Percentiles rank a stretch among this genome's conserved stretches.
Evolutionary conservation across 2,329 filamentous ascomycete species (phyloP).

Genomic region (Cadophora luteo-olivacea): DNA sequence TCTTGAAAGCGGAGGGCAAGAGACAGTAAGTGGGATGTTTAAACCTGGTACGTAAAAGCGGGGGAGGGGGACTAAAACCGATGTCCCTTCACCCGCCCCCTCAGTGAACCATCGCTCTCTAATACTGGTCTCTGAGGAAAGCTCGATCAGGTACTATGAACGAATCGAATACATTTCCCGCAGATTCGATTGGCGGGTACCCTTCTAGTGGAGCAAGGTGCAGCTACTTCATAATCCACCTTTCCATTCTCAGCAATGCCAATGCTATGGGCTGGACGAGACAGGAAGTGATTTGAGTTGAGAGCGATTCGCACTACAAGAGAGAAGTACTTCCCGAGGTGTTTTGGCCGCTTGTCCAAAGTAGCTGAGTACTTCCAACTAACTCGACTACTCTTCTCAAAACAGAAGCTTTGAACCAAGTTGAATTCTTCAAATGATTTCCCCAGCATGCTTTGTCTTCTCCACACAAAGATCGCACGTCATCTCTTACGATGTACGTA

Average conservation of each 20-base stretch:
- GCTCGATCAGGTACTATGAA: background rate
- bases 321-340: background rate
- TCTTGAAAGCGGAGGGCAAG: background rate
- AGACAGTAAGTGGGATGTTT: conserved; percentile 1
- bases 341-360: background rate
- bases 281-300: too few relatives aligned
- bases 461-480: too few relatives aligned
- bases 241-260: background rate
- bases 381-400: background rate
- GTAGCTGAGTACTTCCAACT: background rate
- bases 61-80: background rate
- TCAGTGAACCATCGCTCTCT: background rate
- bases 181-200: background rate
- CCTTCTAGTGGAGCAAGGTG: background rate
- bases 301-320: background rate
- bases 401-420: too few relatives aligned
- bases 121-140: background rate
- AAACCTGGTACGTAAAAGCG: background rate
- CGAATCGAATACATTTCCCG: background rate
- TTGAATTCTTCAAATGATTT: too few relatives aligned
- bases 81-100: conserved; percentile 12
- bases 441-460: too few relatives aligned
- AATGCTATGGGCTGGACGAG: background rate
- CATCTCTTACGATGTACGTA: too few relatives aligned
- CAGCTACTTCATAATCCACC: background rate